Evolutionary conservation across 306 rosid genomes (phyloP).

Genomic region (Casuarina glauca): DNA sequence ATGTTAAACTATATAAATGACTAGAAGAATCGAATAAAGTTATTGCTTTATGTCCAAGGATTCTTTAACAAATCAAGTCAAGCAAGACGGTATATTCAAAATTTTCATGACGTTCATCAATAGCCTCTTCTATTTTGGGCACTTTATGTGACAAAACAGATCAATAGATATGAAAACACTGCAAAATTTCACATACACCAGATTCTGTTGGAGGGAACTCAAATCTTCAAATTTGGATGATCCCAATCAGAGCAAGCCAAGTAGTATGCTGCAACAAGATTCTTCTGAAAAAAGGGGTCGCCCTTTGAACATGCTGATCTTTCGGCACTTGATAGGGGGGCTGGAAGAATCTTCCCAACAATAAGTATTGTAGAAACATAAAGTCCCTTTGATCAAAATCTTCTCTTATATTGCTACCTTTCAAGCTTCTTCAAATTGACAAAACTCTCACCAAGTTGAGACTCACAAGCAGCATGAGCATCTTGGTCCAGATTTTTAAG

Average conservation of each 20-base stretch:
- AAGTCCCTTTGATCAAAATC: background rate
- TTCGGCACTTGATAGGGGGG: background rate
- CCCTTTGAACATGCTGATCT: slow-evolving; percentile 2
- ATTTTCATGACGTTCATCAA: background rate
- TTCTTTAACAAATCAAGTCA: background rate
- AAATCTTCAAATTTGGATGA: background rate
- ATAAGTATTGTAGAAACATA: background rate
- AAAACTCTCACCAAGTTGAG: slow-evolving; percentile 66
- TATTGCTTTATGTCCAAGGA: background rate
- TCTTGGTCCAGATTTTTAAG: slow-evolving; percentile 49
- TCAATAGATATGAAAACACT: slow-evolving; percentile 11
- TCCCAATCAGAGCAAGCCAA: background rate
- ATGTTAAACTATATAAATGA: no score
- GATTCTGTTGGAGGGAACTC: background rate
- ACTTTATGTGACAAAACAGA: background rate
- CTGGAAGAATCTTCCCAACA: slow-evolving; percentile 1
- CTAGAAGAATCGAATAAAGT: background rate
- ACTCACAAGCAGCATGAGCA: slow-evolving; percentile 51
- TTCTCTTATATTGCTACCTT: slow-evolving; percentile 11
- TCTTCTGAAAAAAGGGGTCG: slow-evolving; percentile 10
- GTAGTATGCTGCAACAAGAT: background rate
- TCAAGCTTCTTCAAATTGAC: slow-evolving; percentile 42
- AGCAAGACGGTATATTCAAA: background rate
- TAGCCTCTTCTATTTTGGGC: background rate
- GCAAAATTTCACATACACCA: background rate